phyloP scores from a whole-genome alignment of 495 filamentous ascomycete genomes.

The Penicillium subrubescens region DNA sequence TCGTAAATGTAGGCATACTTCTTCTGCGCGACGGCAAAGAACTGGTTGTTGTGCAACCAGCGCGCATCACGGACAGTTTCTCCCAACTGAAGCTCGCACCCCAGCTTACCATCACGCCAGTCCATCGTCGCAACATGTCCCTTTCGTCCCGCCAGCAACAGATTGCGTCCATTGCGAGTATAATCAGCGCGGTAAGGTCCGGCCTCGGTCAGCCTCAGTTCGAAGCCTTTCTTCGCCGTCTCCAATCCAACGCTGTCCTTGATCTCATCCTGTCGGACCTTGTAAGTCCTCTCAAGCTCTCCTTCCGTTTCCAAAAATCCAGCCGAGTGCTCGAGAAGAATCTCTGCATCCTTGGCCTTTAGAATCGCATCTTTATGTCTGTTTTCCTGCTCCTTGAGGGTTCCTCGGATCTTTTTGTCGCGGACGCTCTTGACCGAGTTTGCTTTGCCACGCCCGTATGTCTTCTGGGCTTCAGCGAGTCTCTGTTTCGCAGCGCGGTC shows the following conservation, averaged over 20 bases:
- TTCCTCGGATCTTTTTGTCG: slow-evolving; percentile 88
- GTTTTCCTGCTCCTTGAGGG: slow-evolving; percentile 72
- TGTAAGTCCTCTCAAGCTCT: slow-evolving; percentile 89
- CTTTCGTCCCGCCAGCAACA: slow-evolving; percentile 85
- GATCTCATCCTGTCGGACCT: slow-evolving; percentile 88
- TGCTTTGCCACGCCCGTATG: slow-evolving; percentile 80
- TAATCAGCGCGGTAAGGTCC: slow-evolving; percentile 90
- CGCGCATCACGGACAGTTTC: slow-evolving; percentile 88
- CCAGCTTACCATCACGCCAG: slow-evolving; percentile 88
- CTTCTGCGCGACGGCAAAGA: slow-evolving; percentile 97
- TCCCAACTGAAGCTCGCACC: slow-evolving; percentile 84
- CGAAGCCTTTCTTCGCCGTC: slow-evolving; percentile 89
- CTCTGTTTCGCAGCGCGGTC: slow-evolving; percentile 44
- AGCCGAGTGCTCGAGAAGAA: slow-evolving; percentile 81
- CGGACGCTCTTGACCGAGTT: slow-evolving; percentile 59
- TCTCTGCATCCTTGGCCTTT: slow-evolving; percentile 91
- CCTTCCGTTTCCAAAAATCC: slow-evolving; percentile 88
- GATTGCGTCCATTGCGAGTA: slow-evolving; percentile 80
- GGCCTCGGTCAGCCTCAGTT: slow-evolving; percentile 77
- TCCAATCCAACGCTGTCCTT: slow-evolving; percentile 70
- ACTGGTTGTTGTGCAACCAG: slow-evolving; percentile 96
- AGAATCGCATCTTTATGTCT: slow-evolving; percentile 80
- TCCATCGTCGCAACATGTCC: slow-evolving; percentile 97
- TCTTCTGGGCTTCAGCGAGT: slow-evolving; percentile 65
- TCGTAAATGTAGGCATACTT: slow-evolving; percentile 97